These are phyloP conservation scores for Hyaloperonospora arabidopsidis DNA, from an alignment of 352 stramenopile species.

Conservation along the genomic window DNA sequence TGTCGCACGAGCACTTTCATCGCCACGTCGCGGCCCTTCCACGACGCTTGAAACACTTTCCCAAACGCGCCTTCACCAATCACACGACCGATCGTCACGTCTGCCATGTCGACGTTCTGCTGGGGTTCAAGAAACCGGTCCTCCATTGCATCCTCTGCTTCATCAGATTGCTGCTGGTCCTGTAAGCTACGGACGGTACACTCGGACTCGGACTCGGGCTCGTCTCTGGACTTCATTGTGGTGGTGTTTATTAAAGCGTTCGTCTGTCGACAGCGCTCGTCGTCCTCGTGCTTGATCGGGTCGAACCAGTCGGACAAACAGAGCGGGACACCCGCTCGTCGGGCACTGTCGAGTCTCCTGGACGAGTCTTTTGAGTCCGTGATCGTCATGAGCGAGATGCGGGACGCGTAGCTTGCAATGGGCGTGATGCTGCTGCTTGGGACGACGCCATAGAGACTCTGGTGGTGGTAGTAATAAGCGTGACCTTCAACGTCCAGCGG, in stretches of 20 bases:
- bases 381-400: conserved; percentile 27
- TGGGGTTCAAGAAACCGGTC: conserved; percentile 32
- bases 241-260: conserved; percentile 26
- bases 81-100: conserved; percentile 45
- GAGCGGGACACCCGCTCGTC: conserved; percentile 49
- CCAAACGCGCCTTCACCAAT: conserved; percentile 78
- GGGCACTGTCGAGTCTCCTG: conserved; percentile 46
- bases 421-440: conserved; percentile 2
- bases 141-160: background rate
- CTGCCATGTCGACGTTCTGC: conserved; percentile 51
- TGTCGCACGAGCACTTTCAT: conserved; percentile 74
- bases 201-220: conserved; percentile 22
- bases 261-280: conserved; percentile 21
- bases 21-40: conserved; percentile 46
- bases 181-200: conserved; percentile 7
- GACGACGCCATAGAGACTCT: conserved; percentile 10
- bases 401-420: conserved; percentile 24
- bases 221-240: conserved; percentile 8
- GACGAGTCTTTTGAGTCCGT: conserved; percentile 37
- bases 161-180: background rate
- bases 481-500: too few relatives aligned
- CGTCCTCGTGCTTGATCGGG: conserved; percentile 21
- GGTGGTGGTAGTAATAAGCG: conserved; percentile 23
- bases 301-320: conserved; percentile 51
- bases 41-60: conserved; percentile 63